These are phyloP conservation scores for Rhizopogon sp. DNA, from an alignment of 768 basidiomycete genomes.

Conservation along the genomic window DNA sequence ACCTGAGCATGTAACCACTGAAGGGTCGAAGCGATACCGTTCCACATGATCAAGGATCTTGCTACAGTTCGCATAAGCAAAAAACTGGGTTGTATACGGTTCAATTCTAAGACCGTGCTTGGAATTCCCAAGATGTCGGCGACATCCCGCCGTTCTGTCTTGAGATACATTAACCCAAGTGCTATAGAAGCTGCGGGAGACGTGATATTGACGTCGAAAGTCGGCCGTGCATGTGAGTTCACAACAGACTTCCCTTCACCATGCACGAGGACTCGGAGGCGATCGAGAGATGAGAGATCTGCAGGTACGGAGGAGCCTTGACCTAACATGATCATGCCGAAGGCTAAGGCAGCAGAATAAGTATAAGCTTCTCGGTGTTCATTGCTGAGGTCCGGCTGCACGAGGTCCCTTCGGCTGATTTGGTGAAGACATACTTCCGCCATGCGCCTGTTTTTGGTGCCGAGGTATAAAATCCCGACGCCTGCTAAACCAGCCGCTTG, in stretches of 20 bases:
- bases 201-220: conserved; percentile 85
- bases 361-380: conserved; percentile 93
- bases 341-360: conserved; percentile 80
- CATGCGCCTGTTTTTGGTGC: conserved; percentile 83
- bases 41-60: conserved; percentile 83
- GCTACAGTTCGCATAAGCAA: conserved; percentile 78
- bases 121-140: conserved; percentile 85
- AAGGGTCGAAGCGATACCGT: conserved; percentile 60
- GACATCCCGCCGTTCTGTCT: conserved; percentile 78
- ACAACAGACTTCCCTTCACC: conserved; percentile 51
- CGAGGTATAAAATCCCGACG: conserved; percentile 86
- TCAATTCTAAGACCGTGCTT: conserved; percentile 70
- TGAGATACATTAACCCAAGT: conserved; percentile 88
- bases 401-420: conserved; percentile 72
- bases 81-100: conserved; percentile 85
- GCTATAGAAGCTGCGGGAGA: conserved; percentile 90
- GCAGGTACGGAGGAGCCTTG: conserved; percentile 76
- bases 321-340: conserved; percentile 96
- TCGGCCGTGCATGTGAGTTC: conserved; percentile 32
- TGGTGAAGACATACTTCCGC: conserved; percentile 89
- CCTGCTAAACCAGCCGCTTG: conserved; percentile 87
- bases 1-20: conserved; percentile 74
- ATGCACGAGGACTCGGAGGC: conserved; percentile 70
- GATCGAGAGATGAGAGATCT: conserved; percentile 63
- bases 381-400: conserved; percentile 77